These are phyloP conservation scores for Talaromyces nanjingensis DNA, from an alignment of 495 filamentous ascomycete genomes.

Conservation along the genomic window DNA sequence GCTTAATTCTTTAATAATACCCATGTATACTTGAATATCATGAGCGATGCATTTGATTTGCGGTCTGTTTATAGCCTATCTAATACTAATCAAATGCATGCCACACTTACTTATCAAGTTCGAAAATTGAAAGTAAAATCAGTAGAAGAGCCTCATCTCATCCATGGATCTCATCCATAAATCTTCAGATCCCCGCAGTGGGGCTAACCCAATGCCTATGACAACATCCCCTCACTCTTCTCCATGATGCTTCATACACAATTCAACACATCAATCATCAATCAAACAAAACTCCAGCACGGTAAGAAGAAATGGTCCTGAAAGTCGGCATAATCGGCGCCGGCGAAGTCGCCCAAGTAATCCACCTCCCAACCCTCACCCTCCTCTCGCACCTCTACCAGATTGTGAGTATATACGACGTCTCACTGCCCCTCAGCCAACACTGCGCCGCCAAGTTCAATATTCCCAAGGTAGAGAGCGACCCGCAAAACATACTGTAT, in stretches of 20 bases:
- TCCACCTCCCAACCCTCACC: conserved; percentile 41
- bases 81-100: background rate
- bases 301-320: background rate
- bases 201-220: background rate
- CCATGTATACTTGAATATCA: background rate
- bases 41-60: background rate
- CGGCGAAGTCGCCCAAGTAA: conserved; percentile 40
- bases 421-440: conserved; percentile 22
- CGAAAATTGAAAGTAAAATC: background rate
- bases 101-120: background rate
- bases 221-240: background rate
- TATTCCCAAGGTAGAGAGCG: too few relatives aligned
- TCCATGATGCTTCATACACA: background rate
- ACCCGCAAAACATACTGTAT: too few relatives aligned
- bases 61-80: background rate
- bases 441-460: conserved; percentile 24
- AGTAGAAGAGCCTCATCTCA: background rate
- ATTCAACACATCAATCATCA: background rate
- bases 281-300: background rate
- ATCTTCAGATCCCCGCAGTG: background rate
- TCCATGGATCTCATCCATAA: background rate
- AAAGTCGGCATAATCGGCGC: conserved; percentile 41
- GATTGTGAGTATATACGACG: conserved; percentile 35
- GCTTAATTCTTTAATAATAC: background rate
- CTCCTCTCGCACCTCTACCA: conserved; percentile 32